phyloP scores from a whole-genome alignment of 2,329 filamentous ascomycete species.

The Didymella sp. region DNA sequence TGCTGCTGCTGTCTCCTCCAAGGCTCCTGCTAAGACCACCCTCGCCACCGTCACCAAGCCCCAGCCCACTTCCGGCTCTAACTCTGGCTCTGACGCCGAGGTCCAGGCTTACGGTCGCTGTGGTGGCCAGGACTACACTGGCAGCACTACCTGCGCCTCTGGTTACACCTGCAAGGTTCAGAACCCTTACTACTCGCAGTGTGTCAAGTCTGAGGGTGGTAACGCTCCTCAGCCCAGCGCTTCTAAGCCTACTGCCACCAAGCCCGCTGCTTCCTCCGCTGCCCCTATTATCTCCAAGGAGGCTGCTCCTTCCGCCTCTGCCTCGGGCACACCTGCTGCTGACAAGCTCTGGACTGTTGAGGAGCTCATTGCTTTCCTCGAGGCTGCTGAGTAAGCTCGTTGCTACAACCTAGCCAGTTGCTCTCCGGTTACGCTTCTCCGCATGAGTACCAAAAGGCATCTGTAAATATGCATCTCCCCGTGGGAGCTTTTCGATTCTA shows the following conservation, averaged over 20 bases:
- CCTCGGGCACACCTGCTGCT: slow-evolving; percentile 10
- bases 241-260: slow-evolving; percentile 7
- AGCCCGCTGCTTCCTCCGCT: slow-evolving; percentile 1
- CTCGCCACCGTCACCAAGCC: slow-evolving; percentile 34
- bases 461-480: slow-evolving; percentile 21
- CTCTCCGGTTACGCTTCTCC: slow-evolving; percentile 10
- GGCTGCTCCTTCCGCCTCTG: slow-evolving; percentile 3
- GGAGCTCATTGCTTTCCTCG: slow-evolving; percentile 20
- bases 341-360: slow-evolving; percentile 20
- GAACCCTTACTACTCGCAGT: slow-evolving; percentile 58
- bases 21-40: slow-evolving; percentile 23
- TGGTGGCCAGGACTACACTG: slow-evolving; percentile 53
- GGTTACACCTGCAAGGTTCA: slow-evolving; percentile 50
- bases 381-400: slow-evolving; percentile 14
- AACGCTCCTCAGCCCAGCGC: slow-evolving; percentile 22
- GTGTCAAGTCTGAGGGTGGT: slow-evolving; percentile 33
- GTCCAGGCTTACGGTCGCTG: slow-evolving; percentile 49
- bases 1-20: slow-evolving; percentile 12
- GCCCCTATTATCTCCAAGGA: not conserved
- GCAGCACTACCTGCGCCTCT: slow-evolving; percentile 48
- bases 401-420: not conserved
- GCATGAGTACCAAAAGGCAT: slow-evolving; percentile 15
- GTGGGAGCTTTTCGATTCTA: slow-evolving; percentile 20
- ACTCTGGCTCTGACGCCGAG: slow-evolving; percentile 23
- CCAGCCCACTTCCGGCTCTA: slow-evolving; percentile 25